These are phyloP conservation scores for Debaryomyces coudertii DNA, from an alignment of 1,139 yeast genomes.

Conservation along the genomic window DNA sequence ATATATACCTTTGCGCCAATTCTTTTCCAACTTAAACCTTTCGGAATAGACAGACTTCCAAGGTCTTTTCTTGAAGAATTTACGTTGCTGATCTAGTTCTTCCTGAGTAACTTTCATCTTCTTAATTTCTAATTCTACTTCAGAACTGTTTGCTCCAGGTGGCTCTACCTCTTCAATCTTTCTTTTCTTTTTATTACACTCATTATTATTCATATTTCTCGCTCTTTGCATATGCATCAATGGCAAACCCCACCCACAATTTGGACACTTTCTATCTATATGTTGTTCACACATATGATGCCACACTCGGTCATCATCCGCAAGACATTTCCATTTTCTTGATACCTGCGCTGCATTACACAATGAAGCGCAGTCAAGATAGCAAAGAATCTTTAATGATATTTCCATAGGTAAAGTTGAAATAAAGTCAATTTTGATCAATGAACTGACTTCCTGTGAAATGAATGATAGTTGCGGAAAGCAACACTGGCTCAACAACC, in stretches of 20 bases:
- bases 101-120: slow-evolving; percentile 15
- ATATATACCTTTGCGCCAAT: slow-evolving; percentile 89
- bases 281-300: slow-evolving; percentile 98
- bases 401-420: slow-evolving; percentile 84
- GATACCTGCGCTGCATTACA: slow-evolving; percentile 95
- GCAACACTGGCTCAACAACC: slow-evolving; percentile 86
- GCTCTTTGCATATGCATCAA: slow-evolving; percentile 81
- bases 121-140: slow-evolving; percentile 19
- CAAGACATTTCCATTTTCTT: slow-evolving; percentile 79
- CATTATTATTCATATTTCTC: slow-evolving; percentile 49
- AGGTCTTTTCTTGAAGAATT: slow-evolving; percentile 55
- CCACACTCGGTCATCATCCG: slow-evolving; percentile 98
- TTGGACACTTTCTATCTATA: slow-evolving; percentile 94
- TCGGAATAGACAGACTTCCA: slow-evolving; percentile 97
- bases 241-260: slow-evolving; percentile 99
- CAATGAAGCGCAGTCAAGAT: slow-evolving; percentile 85
- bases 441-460: slow-evolving; percentile 73
- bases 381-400: slow-evolving; percentile 80
- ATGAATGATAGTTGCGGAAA: slow-evolving; percentile 89
- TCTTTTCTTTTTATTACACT: slow-evolving; percentile 29
- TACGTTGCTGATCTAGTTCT: slow-evolving; percentile 12
- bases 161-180: slow-evolving; percentile 27
- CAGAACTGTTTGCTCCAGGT: slow-evolving; percentile 11
- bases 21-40: slow-evolving; percentile 84
- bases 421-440: slow-evolving; percentile 87